phyloP scores from a whole-genome alignment of 78 protist genomes.

The Salpingoeca rosetta region DNA sequence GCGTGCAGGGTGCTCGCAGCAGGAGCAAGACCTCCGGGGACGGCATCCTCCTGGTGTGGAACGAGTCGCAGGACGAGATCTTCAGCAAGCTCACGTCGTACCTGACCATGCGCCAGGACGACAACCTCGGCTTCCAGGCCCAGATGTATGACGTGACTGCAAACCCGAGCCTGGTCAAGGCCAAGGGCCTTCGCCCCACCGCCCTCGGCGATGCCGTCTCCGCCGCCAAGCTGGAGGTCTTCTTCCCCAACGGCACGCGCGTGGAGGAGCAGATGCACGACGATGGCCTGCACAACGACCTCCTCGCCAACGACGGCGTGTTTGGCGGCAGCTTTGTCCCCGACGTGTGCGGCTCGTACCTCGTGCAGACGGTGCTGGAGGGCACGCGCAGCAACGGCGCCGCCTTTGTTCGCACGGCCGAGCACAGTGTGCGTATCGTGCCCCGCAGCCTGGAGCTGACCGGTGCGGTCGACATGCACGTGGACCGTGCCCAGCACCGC shows the following conservation, averaged over 20 bases:
- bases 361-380: not conserved
- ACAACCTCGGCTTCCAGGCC: not conserved
- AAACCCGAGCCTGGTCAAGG: not conserved
- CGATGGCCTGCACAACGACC: not conserved
- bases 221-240: not conserved
- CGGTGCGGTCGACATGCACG: not conserved
- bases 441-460: not conserved
- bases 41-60: not conserved
- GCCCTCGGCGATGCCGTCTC: not conserved
- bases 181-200: not conserved
- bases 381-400: not conserved
- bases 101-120: not conserved
- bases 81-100: not conserved
- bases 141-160: not conserved
- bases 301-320: not conserved
- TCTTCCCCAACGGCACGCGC: not conserved
- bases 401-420: not conserved
- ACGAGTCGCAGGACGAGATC: not conserved
- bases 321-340: conserved; percentile 2
- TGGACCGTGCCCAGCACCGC: not conserved
- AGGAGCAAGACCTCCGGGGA: not conserved
- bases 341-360: not conserved
- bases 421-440: not conserved
- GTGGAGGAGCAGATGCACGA: not conserved
- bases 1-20: not conserved